Conservation (phyloP, 495 filamentous ascomycete genomes). For the Hyaloscypha variabilis region DNA sequence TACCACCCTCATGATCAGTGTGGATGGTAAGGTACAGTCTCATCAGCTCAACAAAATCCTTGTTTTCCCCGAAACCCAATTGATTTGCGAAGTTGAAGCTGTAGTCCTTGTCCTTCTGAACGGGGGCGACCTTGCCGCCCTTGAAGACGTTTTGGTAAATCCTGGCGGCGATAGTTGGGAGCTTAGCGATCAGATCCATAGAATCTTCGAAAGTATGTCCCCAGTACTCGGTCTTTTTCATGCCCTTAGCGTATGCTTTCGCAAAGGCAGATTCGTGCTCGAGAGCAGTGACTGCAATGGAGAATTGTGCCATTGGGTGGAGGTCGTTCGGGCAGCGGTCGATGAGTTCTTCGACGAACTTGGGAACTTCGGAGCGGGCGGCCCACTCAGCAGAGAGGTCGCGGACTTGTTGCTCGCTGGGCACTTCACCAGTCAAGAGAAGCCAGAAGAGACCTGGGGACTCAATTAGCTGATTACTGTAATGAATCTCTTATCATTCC, state of each 20-base stretch:
- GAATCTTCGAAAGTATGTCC: conserved; percentile 98
- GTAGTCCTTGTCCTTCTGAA: conserved; percentile 99
- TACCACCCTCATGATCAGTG: conserved; percentile 98
- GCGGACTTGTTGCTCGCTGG: conserved; percentile 95
- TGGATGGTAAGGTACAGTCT: conserved; percentile 98
- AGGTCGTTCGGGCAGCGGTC: conserved; percentile 98
- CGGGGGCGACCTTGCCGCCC: conserved; percentile 93
- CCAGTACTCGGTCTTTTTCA: conserved; percentile 99
- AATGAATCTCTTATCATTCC: conserved; percentile 18
- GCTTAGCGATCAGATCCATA: conserved; percentile 99
- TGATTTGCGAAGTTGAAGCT: conserved; percentile 98
- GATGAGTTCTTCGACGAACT: conserved; percentile 98
- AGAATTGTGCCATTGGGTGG: conserved; percentile 99
- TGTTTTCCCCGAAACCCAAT: conserved; percentile 93
- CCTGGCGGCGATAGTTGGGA: conserved; percentile 93
- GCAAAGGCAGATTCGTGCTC: conserved; percentile 97
- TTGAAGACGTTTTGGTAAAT: conserved; percentile 99
- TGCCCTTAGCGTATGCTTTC: conserved; percentile 97
- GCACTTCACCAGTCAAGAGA: conserved; percentile 94
- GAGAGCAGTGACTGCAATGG: conserved; percentile 93
- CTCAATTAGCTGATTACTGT: conserved; percentile 8
- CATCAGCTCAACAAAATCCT: conserved; percentile 97
- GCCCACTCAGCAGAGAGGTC: conserved; percentile 98
- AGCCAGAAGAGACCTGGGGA: conserved; percentile 94
- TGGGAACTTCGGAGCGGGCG: conserved; percentile 92